These are phyloP conservation scores for Camelina laxa DNA, from an alignment of 345 rosid genomes.

Conservation along the genomic window DNA sequence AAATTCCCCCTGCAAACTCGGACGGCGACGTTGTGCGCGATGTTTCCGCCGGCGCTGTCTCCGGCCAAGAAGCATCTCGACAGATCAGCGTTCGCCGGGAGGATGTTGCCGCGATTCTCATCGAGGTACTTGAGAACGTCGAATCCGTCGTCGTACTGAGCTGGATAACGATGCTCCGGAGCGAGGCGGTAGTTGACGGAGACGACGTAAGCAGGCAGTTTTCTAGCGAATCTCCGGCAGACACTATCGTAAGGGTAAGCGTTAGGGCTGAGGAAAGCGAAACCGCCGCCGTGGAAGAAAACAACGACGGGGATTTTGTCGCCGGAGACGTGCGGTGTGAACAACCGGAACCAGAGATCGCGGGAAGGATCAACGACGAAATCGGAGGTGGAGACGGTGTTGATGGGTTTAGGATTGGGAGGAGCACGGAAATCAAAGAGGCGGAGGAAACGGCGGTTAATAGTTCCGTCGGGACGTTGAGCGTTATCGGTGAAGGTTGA, in stretches of 20 bases:
- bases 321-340: slow-evolving; percentile 44
- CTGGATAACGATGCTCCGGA: slow-evolving; percentile 77
- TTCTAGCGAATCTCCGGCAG: slow-evolving; percentile 66
- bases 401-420: slow-evolving; percentile 54
- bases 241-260: slow-evolving; percentile 57
- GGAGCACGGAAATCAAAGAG: slow-evolving; percentile 57
- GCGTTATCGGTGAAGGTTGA: slow-evolving; percentile 49
- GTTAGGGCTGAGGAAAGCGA: slow-evolving; percentile 64
- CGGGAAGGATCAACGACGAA: slow-evolving; percentile 62
- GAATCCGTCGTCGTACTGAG: slow-evolving; percentile 78
- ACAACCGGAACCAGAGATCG: slow-evolving; percentile 80
- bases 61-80: slow-evolving; percentile 69
- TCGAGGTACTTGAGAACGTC: slow-evolving; percentile 65
- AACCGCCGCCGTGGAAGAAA: slow-evolving; percentile 92
- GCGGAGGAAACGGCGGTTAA: slow-evolving; percentile 64
- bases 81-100: slow-evolving; percentile 64
- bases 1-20: slow-evolving; percentile 33
- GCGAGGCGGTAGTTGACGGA: slow-evolving; percentile 81
- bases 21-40: slow-evolving; percentile 77
- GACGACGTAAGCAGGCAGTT: slow-evolving; percentile 58
- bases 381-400: slow-evolving; percentile 62
- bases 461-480: slow-evolving; percentile 60
- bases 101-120: slow-evolving; percentile 35
- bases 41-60: slow-evolving; percentile 83
- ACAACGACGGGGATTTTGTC: slow-evolving; percentile 62